Base-by-base conservation (phyloP, 108 stramenopile genomes). In the Ochromonas danica region DNA sequence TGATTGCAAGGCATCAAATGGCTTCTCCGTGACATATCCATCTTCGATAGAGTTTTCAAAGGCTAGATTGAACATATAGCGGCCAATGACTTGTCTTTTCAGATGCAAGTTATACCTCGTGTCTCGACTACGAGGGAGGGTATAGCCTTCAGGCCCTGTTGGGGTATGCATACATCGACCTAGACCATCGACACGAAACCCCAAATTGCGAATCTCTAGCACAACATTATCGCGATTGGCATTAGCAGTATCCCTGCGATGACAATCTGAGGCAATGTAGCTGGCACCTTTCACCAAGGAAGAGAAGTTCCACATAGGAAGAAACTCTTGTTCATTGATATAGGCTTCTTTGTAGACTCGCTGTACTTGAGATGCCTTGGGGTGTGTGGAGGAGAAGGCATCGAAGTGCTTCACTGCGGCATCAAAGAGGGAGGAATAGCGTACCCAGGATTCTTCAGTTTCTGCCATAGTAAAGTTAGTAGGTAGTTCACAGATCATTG, bases 1-100 rank as follows among this genome's bases (percentile, higher is more conserved):
- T 67, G 33, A 28, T 35, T 14, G 3, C 63, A 67, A 67, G 3
- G 33, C 17, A 67, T 67, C 63, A 67, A 67, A 67, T 31, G 63
- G 63, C 25, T 67, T 67, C 31, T 67, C 63, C 3, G 63, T 67
- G 31, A 67, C 63, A 67, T 67, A 67, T 67, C 63, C 63, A 67
- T 3, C 14, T 36, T 67, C 63, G 33, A 67, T 14, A 31, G 63
- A 67, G 63, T 67, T 67, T 67, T 67, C 63, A 67, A 67, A 67
- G 6, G 63, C 63, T 36, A 67, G 6, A 36, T 67, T 35, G 31
- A 67, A 67, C 63, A 67, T 67, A 36, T 35, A 67, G 10, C 25
- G 3, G 3, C 30, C 17, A 28, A 67, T 36, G 6, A 33, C 63
- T 36, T 6, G 25, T 35, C 63, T 3, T 67, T 67, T 67, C 10